Evolutionary conservation across 495 filamentous ascomycete species (phyloP), one percentile per base, ranked within the genome.

Genomic region (Penicillium salamii): DNA sequence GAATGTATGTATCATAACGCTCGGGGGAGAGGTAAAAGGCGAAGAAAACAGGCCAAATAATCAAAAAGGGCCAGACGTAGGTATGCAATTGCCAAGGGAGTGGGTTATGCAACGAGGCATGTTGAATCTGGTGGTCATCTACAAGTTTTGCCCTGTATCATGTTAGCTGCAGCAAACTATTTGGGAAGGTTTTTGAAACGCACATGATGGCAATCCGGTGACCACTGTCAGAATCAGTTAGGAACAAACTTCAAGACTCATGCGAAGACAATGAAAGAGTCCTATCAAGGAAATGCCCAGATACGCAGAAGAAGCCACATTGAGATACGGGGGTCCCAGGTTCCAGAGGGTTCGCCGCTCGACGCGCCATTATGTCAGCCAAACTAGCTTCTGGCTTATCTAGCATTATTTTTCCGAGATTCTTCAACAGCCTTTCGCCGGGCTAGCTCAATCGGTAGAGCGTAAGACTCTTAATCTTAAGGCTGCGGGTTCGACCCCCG

Each of bases 1-100:
- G 77, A 50, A 99, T 91, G 71, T 97, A 84, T 57, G 84, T 87
- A 41, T 93, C 84, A 70, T 97, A 99, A 53, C 86, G 81, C 19
- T 89, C 87, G 32, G 81, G 74, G 11, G 82, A 87, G 42, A 95
- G 81, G 63, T 92, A 97, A 67, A 89, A 80, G 57, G 89, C 78
- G 46, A 97, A 82, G 70, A 97, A 96, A 54, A 82, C 74, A 28
- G 93, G 92, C 90, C 95, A 99, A 57, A 90, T 78, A 49, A 95
- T 81, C 23, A 86, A 65, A 58, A 96, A 99, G 1, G 93, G 93
- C 88, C 88, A 93, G 55, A 96, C 67, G 67, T 99, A 97, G 53
- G 87, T 71, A 70, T 96, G 93, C 29, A 91, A 71, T 51, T 83
- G 82, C 42, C 84, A 64, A 34, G 95, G 88, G 42, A 96, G 81